Base-by-base conservation (phyloP, 1,284 basidiomycete species). In the Leccinum pachyderme region DNA sequence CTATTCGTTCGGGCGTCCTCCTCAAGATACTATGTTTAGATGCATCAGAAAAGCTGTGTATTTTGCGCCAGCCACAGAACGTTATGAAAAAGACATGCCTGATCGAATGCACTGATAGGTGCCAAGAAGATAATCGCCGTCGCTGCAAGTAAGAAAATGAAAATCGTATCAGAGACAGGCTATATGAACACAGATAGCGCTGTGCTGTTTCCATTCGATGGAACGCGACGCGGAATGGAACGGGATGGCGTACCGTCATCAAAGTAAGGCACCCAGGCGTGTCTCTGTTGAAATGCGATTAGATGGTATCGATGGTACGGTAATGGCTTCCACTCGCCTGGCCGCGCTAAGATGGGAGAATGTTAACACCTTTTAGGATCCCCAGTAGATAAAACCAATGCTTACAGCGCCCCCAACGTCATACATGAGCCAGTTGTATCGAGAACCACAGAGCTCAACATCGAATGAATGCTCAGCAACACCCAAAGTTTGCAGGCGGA, bases 51-150 rank as follows among this genome's bases (percentile, higher is more conserved):
- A 51, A 51, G 57, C 59, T 13, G 59, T 51, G 54, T 27, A 39
- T 33, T 47, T 48, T 55, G 59, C 47, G 37, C 37, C 54, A 33
- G 35, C 31, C 45, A 53, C 46, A 31, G 48, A 37, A 46, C 37
- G 41, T 53, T 51, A 54, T 25, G 15, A 22, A 52, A 43, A 52
- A 41, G 4, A 57, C 72, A 60, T 63, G 83, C 87, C 81, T 89
- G 88, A 75, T 91, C 89, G 65, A 88, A 91, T 43, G 89, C 89
- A 63, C 87, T 89, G 61, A 91, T 86, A 35, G 89, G 89, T 51
- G 88, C 89, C 51, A 88, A 72, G 66, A 88, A 89, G 65, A 89
- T 87, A 64, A 88, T 83, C 24, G 86, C 86, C 49, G 83, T 86
- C 7, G 86, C 84, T 87, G 63, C 52, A 54, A 55, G 54, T 15